A percentile compares a stretch with the other conserved stretches of the same genome.
Conservation (phyloP, 352 stramenopile genomes). For the Discostella stelligera region DNA sequence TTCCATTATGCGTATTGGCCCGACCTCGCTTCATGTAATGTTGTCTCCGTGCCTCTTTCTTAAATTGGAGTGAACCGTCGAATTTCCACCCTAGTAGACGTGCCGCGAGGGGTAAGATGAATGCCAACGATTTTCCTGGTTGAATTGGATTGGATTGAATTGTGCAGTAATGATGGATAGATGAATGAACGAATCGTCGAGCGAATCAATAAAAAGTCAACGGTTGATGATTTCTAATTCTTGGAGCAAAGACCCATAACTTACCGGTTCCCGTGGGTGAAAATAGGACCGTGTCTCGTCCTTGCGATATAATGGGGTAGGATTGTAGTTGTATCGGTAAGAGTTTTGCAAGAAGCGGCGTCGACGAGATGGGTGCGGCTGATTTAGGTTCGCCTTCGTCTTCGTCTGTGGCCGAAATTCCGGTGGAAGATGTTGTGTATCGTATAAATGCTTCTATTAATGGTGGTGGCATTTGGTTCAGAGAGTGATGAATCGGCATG, state of each 20-base stretch:
- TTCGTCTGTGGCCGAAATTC: not conserved
- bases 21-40: constrained; percentile 19
- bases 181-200: too few species aligned
- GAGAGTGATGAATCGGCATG: constrained; percentile 15
- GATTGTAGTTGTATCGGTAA: constrained; percentile 56
- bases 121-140: constrained; percentile 57
- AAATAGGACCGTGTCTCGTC: constrained; percentile 54
- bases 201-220: too few species aligned
- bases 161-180: too few species aligned
- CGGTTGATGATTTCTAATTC: too few species aligned
- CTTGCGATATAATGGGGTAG: constrained; percentile 42
- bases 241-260: too few species aligned
- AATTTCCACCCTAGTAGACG: constrained; percentile 43
- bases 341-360: constrained; percentile 33
- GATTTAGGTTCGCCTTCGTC: not conserved
- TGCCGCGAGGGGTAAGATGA: constrained; percentile 48
- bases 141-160: not conserved
- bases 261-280: constrained; percentile 48
- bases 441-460: constrained; percentile 31
- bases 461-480: constrained; percentile 18
- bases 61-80: constrained; percentile 36
- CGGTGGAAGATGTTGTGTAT: constrained; percentile 27
- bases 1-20: constrained; percentile 16
- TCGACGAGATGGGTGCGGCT: not conserved
- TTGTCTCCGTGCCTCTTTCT: constrained; percentile 29